These are phyloP conservation scores for barrel medic (Medicago truncatula) DNA, from an alignment of 306 rosid species.

Conservation along the genomic window DNA sequence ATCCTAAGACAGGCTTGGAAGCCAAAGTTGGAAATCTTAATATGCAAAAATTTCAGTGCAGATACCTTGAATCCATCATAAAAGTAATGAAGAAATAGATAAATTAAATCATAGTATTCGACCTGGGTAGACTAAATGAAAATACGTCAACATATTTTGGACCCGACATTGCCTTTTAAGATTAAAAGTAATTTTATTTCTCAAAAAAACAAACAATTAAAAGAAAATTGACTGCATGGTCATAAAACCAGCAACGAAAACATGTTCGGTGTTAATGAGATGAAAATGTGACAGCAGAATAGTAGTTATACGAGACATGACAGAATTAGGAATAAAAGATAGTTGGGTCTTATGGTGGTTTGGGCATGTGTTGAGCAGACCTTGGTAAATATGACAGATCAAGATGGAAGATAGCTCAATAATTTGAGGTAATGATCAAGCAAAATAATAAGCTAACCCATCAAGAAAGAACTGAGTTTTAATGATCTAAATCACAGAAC, in stretches of 20 bases:
- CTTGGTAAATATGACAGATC: background rate
- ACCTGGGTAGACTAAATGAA: conserved; percentile 13
- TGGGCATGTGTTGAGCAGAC: background rate
- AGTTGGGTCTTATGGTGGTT: background rate
- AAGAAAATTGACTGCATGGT: background rate
- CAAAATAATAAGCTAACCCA: background rate
- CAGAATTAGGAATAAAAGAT: background rate
- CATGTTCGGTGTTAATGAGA: background rate
- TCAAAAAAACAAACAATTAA: too few species aligned
- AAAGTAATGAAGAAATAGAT: background rate
- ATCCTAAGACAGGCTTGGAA: background rate
- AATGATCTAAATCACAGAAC: background rate
- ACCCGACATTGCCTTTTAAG: background rate
- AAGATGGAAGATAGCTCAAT: background rate
- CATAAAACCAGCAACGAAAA: background rate
- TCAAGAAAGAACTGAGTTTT: background rate
- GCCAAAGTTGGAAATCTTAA: background rate
- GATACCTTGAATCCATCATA: conserved; percentile 1
- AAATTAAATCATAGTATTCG: background rate
- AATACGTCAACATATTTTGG: background rate
- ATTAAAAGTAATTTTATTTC: background rate
- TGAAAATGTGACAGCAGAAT: background rate
- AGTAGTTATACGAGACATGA: background rate
- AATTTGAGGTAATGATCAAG: background rate
- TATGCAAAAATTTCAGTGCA: background rate